Evolutionary conservation across 305 asterid genomes (phyloP).

Genomic region (Solanum chacoense): DNA sequence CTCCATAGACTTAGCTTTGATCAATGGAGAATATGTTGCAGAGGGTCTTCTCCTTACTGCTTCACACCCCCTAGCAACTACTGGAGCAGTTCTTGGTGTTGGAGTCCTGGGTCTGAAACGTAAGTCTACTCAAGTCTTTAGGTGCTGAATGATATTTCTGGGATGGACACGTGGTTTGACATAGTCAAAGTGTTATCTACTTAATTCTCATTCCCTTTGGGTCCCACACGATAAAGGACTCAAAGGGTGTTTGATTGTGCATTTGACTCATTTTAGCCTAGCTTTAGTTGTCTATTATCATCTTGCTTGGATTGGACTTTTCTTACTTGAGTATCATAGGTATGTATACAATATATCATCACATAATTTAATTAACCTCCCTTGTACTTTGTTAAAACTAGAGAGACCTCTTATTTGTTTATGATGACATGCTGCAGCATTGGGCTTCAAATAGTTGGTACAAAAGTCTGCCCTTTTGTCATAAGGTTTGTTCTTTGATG

Average conservation of each 20-base stretch:
- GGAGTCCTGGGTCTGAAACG: constrained; percentile 70
- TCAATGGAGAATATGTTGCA: constrained; percentile 22
- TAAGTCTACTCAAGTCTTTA: constrained; percentile 19
- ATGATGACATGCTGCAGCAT: neutral
- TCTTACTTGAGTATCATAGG: neutral
- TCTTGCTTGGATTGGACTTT: neutral
- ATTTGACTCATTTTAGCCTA: neutral
- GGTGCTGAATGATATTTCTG: neutral
- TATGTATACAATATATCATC: neutral
- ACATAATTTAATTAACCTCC: neutral
- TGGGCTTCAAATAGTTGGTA: neutral
- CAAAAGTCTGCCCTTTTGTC: neutral
- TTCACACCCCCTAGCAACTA: constrained; percentile 47
- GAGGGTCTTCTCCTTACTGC: constrained; percentile 68
- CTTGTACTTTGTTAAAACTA: neutral
- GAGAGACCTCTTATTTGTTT: neutral
- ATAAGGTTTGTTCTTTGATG: neutral
- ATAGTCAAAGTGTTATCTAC: neutral
- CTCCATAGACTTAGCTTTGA: constrained; percentile 3
- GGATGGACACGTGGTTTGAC: neutral
- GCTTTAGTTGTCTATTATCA: neutral
- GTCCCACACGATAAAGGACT: neutral
- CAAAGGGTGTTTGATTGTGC: neutral
- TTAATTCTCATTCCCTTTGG: neutral
- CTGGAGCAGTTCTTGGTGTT: constrained; percentile 60